Conservation (phyloP, 495 filamentous ascomycete species). For the Pyrenula massariospora region DNA sequence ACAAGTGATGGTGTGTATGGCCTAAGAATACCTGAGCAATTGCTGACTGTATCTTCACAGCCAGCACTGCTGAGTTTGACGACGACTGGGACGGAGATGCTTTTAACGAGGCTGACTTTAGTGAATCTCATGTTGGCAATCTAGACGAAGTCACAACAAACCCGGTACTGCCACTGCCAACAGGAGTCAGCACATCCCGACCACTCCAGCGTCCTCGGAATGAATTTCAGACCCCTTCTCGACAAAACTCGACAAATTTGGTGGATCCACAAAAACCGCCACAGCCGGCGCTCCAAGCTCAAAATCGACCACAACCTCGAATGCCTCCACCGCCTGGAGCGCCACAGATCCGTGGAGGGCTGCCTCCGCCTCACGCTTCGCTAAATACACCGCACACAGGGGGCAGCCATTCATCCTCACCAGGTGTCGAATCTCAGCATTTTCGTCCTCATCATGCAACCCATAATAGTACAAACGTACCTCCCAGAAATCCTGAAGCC, state of each 20-base stretch:
- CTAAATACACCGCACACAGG: neutral
- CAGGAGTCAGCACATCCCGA: constrained; percentile 1
- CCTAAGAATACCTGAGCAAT: no score
- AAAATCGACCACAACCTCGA: constrained; percentile 11
- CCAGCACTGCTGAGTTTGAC: constrained; percentile 14
- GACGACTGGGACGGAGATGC: constrained; percentile 49
- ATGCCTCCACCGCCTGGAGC: constrained; percentile 4
- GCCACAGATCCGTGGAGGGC: neutral
- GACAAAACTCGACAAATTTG: neutral
- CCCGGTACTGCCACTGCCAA: no score
- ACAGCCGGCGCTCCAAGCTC: neutral
- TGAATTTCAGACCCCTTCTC: neutral
- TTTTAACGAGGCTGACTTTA: constrained; percentile 67
- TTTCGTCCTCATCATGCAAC: neutral
- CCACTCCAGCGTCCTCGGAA: constrained; percentile 1
- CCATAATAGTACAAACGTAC: neutral
- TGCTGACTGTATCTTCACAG: no score
- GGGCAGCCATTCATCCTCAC: neutral
- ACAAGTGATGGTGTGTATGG: constrained; percentile 3
- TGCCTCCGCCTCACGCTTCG: constrained; percentile 4
- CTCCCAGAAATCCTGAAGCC: neutral
- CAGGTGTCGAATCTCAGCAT: neutral
- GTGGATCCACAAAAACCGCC: neutral
- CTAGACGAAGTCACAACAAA: constrained; percentile 64
- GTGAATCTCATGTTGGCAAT: constrained; percentile 40